A percentile compares a stretch with the other conserved stretches of the same genome.
phyloP scores from a whole-genome alignment of 208 protist species.

The Lotmaria passim region DNA sequence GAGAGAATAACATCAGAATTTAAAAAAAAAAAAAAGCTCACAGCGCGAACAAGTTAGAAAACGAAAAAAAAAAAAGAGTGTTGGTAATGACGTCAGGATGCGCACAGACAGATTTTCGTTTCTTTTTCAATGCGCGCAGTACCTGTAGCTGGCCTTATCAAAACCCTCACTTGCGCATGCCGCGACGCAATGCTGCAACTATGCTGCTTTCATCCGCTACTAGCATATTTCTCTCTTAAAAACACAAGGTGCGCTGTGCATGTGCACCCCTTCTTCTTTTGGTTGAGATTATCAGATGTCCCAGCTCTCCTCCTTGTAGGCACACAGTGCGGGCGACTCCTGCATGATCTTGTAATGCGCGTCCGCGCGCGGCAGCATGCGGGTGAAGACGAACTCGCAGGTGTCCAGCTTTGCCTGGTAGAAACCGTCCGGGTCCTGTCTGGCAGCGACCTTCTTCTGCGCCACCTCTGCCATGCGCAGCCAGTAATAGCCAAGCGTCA shows the following conservation, averaged over 20 bases:
- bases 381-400: conserved; percentile 74
- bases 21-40: neutral
- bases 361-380: conserved; percentile 64
- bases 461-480: conserved; percentile 82
- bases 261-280: conserved; percentile 14
- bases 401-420: conserved; percentile 87
- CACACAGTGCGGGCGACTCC: conserved; percentile 37
- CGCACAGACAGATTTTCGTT: too few relatives aligned
- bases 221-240: too few relatives aligned
- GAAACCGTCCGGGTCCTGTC: conserved; percentile 73
- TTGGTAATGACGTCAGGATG: too few relatives aligned
- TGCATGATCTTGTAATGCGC: conserved; percentile 71
- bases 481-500: conserved; percentile 87
- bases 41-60: too few relatives aligned
- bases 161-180: too few relatives aligned
- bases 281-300: conserved; percentile 39
- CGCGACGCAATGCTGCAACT: too few relatives aligned
- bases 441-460: conserved; percentile 56
- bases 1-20: neutral
- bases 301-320: conserved; percentile 61
- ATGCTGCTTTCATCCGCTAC: too few relatives aligned
- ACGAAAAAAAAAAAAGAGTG: neutral
- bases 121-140: too few relatives aligned
- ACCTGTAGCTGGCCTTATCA: too few relatives aligned
- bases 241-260: too few relatives aligned